Conservation (phyloP, 2,329 filamentous ascomycete genomes). For the Cladophialophora chaetospira region DNA sequence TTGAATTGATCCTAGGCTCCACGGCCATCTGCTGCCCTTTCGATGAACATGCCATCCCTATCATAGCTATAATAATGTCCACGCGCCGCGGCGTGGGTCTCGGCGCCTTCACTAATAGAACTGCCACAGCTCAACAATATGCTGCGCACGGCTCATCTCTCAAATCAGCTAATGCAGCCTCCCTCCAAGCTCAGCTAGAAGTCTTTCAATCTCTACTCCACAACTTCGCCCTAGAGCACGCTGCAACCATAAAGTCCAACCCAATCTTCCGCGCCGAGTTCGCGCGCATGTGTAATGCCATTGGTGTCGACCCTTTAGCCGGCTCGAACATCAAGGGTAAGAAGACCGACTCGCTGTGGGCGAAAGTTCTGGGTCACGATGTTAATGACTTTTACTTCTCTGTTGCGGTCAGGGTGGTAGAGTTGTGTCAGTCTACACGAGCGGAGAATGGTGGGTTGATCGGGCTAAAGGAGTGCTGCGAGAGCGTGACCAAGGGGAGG, state of each 20-base stretch:
- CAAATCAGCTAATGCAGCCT: conserved; percentile 79
- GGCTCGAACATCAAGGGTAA: conserved; percentile 58
- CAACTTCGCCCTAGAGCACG: conserved; percentile 92
- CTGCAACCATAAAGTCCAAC: conserved; percentile 92
- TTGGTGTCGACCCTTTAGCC: conserved; percentile 94
- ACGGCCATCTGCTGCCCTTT: background rate
- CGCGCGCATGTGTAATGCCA: conserved; percentile 95
- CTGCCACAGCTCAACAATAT: conserved; percentile 83
- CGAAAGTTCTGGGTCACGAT: conserved; percentile 83
- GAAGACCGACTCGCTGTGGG: conserved; percentile 75
- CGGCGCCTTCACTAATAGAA: conserved; percentile 83
- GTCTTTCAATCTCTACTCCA: conserved; percentile 95
- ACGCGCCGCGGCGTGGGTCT: conserved; percentile 73
- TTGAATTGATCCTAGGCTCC: background rate
- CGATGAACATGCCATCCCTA: background rate
- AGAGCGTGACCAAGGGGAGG: conserved; percentile 70
- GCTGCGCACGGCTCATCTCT: conserved; percentile 85
- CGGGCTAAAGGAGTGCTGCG: conserved; percentile 75
- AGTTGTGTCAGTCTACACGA: conserved; percentile 83
- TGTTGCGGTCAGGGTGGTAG: conserved; percentile 91
- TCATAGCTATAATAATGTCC: conserved; percentile 40
- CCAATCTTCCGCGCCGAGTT: conserved; percentile 95
- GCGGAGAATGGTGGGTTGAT: conserved; percentile 92
- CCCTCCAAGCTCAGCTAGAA: conserved; percentile 87
- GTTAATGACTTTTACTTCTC: conserved; percentile 99